Conservation (phyloP, 2,329 filamentous ascomycete genomes). For the Tolypocladium inflatum region DNA sequence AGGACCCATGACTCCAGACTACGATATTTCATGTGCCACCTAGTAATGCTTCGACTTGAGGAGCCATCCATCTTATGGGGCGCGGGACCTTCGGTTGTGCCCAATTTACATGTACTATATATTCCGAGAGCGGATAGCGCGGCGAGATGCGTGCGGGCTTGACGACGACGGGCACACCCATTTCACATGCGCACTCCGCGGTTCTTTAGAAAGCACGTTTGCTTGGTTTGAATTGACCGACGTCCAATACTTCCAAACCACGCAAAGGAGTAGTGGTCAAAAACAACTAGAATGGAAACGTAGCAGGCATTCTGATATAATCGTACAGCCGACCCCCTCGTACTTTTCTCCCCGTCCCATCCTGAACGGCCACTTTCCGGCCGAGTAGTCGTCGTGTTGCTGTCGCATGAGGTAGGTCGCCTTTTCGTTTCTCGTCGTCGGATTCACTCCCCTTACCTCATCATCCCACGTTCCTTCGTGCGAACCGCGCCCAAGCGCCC, state of each 20-base stretch:
- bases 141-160: not conserved
- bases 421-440: conserved; percentile 2
- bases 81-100: not conserved
- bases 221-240: not conserved
- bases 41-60: not conserved
- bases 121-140: not conserved
- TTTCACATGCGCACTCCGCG: not conserved
- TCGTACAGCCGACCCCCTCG: conserved; percentile 8
- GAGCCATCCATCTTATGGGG: not conserved
- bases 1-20: not conserved
- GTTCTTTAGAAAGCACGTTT: not conserved
- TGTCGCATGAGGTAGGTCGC: not conserved
- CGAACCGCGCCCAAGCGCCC: not conserved
- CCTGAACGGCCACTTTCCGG: not conserved
- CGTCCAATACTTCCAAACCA: not conserved
- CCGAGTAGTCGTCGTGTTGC: not conserved
- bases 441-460: not conserved
- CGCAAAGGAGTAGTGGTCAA: conserved; percentile 1
- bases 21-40: not conserved
- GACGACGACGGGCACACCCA: not conserved
- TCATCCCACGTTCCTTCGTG: not conserved
- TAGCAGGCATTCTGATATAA: conserved; percentile 9
- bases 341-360: conserved; percentile 2
- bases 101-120: not conserved
- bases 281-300: conserved; percentile 2